A percentile compares a stretch with the other conserved stretches of the same genome.
These are phyloP conservation scores for Neurospora terricola DNA, from an alignment of 495 filamentous ascomycete species.

Conservation along the genomic window DNA sequence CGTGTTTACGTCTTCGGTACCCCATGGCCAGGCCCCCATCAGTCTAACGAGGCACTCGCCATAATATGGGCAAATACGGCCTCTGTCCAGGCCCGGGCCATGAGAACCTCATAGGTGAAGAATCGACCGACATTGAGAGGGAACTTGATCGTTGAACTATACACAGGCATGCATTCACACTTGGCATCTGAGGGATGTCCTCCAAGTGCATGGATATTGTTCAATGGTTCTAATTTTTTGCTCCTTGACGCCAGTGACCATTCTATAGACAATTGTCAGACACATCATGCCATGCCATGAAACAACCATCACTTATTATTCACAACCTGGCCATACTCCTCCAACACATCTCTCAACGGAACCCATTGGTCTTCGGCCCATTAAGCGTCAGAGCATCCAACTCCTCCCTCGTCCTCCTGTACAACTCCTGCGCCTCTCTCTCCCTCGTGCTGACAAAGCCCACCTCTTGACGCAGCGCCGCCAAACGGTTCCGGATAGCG, in stretches of 20 bases:
- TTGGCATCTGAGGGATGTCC: not conserved
- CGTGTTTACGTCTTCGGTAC: too few relatives aligned
- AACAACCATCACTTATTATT: not conserved
- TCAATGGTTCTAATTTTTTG: not conserved
- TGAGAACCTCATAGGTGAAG: not conserved
- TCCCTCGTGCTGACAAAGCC: constrained; percentile 72
- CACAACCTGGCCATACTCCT: not conserved
- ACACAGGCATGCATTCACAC: not conserved
- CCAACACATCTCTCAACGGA: constrained; percentile 16
- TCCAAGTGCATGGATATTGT: not conserved
- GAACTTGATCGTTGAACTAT: not conserved
- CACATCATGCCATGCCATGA: not conserved
- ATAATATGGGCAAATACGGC: too few relatives aligned
- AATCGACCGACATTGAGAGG: not conserved
- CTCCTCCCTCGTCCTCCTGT: constrained; percentile 66
- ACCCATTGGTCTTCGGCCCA: constrained; percentile 23
- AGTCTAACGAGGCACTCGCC: too few relatives aligned
- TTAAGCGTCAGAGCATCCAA: constrained; percentile 47
- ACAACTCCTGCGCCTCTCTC: constrained; percentile 83
- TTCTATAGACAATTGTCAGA: not conserved
- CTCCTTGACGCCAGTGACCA: not conserved
- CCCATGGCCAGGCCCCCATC: too few relatives aligned
- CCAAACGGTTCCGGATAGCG: constrained; percentile 61
- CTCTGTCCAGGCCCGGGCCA: not conserved
- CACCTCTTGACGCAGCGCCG: constrained; percentile 71